Evolutionary conservation across 176 grass and related monocot species (phyloP).

Genomic region (Aegilops speltoides): DNA sequence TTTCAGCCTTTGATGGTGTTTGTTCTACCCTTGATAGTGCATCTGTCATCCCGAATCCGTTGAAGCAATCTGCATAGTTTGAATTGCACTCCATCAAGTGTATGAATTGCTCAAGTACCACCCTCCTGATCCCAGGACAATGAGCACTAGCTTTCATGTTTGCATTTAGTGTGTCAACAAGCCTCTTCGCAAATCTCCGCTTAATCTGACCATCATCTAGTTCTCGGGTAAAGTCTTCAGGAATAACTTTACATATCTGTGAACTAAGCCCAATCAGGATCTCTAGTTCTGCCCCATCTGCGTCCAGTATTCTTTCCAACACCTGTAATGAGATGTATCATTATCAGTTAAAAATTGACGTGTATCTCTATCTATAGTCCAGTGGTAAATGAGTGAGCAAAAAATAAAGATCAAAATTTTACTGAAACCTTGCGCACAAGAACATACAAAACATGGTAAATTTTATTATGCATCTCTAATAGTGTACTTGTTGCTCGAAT

Average conservation of each 20-base stretch:
- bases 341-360: not conserved
- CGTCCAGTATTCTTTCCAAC: conserved; percentile 5
- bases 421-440: not conserved
- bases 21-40: not conserved
- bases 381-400: no score
- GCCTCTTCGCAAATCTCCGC: not conserved
- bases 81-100: not conserved
- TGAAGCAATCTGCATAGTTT: not conserved
- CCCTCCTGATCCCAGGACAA: not conserved
- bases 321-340: not conserved
- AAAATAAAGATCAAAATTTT: no score
- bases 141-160: not conserved
- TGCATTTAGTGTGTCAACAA: not conserved
- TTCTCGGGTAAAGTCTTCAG: not conserved
- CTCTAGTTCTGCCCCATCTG: not conserved
- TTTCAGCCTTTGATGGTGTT: not conserved
- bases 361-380: no score
- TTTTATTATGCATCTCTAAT: not conserved
- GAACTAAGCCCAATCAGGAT: conserved; percentile 6
- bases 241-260: not conserved
- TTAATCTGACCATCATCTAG: not conserved
- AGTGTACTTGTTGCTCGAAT: not conserved
- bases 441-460: not conserved
- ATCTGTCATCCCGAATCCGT: not conserved
- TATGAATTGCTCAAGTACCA: not conserved